Evolutionary conservation across 2,329 filamentous ascomycete genomes (phyloP).

Genomic region (Tolypocladium album): DNA sequence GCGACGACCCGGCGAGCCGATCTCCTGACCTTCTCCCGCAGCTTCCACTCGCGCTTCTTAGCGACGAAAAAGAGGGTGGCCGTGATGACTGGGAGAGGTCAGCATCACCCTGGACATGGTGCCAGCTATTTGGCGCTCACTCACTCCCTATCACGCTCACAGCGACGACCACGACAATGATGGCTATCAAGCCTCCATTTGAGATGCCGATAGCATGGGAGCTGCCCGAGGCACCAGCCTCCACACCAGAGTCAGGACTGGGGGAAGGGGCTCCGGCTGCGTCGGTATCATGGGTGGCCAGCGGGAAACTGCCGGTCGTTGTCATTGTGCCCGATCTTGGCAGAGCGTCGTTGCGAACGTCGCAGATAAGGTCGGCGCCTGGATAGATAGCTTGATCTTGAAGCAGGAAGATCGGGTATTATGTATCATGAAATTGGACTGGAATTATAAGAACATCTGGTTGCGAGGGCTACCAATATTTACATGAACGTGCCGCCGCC

Average conservation of each 20-base stretch:
- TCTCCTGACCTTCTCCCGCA: slow-evolving; percentile 59
- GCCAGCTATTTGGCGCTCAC: slow-evolving; percentile 12
- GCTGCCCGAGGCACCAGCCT: slow-evolving; percentile 54
- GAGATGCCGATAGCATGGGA: slow-evolving; percentile 50
- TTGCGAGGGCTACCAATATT: not conserved
- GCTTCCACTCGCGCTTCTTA: slow-evolving; percentile 77
- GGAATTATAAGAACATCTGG: not conserved
- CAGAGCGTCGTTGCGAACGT: not conserved
- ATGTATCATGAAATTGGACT: not conserved
- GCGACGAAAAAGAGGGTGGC: slow-evolving; percentile 66
- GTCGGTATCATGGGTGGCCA: slow-evolving; percentile 28
- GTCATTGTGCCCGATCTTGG: slow-evolving; percentile 22
- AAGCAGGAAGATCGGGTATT: not conserved
- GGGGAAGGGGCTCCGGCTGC: slow-evolving; percentile 23
- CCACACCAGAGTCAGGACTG: slow-evolving; percentile 31
- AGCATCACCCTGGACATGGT: slow-evolving; percentile 1
- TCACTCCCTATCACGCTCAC: slow-evolving; percentile 61
- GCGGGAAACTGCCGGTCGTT: slow-evolving; percentile 27
- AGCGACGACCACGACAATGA: slow-evolving; percentile 59
- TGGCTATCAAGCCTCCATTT: slow-evolving; percentile 59
- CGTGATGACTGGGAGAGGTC: slow-evolving; percentile 40
- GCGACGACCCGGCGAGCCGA: slow-evolving; percentile 54
- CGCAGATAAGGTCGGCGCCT: not conserved
- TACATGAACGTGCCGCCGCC: not conserved
- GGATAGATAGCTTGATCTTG: not conserved